phyloP scores from a whole-genome alignment of 2,329 filamentous ascomycete genomes.

The Phaeosphaeriaceae sp. region DNA sequence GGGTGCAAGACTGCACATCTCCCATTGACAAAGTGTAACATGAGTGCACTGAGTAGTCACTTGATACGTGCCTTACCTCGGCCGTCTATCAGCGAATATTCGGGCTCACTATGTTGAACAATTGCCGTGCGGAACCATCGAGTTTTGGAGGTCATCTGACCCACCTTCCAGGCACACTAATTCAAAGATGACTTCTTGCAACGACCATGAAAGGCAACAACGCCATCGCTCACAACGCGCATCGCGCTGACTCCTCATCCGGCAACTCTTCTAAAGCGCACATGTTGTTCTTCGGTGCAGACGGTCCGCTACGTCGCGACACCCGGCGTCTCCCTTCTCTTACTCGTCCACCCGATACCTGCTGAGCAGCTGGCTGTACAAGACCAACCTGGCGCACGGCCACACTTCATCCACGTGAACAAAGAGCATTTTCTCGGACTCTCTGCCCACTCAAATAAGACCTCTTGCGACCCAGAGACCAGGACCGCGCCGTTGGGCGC shows the following conservation, averaged over 20 bases:
- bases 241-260: slow-evolving; percentile 4
- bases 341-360: slow-evolving; percentile 28
- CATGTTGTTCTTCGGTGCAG: slow-evolving; percentile 19
- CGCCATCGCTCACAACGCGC: slow-evolving; percentile 14
- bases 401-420: neutral
- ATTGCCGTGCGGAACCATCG: slow-evolving; percentile 12
- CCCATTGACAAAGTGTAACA: neutral
- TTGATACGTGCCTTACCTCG: slow-evolving; percentile 2
- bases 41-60: neutral
- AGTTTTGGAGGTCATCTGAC: slow-evolving; percentile 28
- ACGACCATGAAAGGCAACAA: slow-evolving; percentile 28
- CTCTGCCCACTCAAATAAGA: neutral
- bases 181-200: slow-evolving; percentile 25
- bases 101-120: slow-evolving; percentile 4
- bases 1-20: neutral
- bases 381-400: slow-evolving; percentile 1
- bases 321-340: slow-evolving; percentile 31
- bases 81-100: neutral
- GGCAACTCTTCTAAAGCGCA: slow-evolving; percentile 12
- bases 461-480: neutral
- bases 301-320: slow-evolving; percentile 19
- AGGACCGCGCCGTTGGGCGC: neutral
- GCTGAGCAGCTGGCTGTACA: slow-evolving; percentile 15
- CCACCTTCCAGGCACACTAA: slow-evolving; percentile 22
- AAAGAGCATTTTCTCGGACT: neutral